Evolutionary conservation across 2,329 filamentous ascomycete species (phyloP), one percentile per base, ranked within the genome.

Genomic region (Penicillium concentricum): DNA sequence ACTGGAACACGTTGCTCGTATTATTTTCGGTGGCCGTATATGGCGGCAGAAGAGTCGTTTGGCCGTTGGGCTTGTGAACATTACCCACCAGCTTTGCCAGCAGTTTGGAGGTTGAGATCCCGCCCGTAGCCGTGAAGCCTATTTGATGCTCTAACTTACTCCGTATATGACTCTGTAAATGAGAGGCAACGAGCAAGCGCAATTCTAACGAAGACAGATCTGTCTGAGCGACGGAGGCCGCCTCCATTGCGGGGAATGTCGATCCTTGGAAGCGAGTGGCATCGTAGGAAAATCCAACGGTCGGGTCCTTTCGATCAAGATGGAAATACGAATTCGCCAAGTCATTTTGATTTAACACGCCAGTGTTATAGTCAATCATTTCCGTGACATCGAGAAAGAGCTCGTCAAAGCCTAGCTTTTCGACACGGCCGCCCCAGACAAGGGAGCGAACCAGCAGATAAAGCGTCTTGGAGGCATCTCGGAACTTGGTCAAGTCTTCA

Each of bases 391-490:
- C 91, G 75, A 90, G 74, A 68, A 87, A 90, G 4, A 87, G 79
- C 79, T 97, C 94, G 71, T 97, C 94, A 62, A 97, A 91, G 0
- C 94, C 93, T 28, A 97, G 78, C 22, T 89, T 84, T 75, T 97
- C 92, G 2, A 88, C 87, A 59, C 85, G 89, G 34, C 80, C 80
- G 60, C 86, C 90, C 92, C 92, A 97, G 0, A 90, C 87, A 68
- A 88, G 88, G 16, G 81, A 78, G 56, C 84, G 84, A 51, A 97
- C 78, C 63, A 92, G 89, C 32, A 81, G 77, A 74, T 90, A 95
- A 4, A 96, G 80, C 43, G 81, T 79, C 76, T 97, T 97, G 57
- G 91, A 96, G 24, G 84, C 88, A 80, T 96, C 86, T 15, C 93
- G 87, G 69, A 97, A 97, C 5, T 84, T 86, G 15, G 88, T 88